Evolutionary conservation across 179 eudicot genomes (phyloP).

Genomic region (Beta corolliflora): DNA sequence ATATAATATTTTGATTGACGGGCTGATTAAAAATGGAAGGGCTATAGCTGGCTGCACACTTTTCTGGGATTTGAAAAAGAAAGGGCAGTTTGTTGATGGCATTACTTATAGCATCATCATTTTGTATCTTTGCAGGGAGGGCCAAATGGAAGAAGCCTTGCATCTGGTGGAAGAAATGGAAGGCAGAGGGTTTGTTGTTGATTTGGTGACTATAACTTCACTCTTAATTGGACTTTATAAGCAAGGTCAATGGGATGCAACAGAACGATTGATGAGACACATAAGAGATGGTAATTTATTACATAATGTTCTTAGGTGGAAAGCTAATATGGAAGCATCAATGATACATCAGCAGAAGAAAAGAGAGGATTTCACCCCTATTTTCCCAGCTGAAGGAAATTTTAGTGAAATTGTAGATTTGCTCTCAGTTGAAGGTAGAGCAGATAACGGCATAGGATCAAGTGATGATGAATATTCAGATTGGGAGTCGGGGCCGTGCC

Average conservation of each 20-base stretch:
- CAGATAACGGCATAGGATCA: conserved; percentile 14
- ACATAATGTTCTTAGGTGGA: conserved; percentile 68
- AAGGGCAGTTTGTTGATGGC: conserved; percentile 82
- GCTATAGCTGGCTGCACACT: conserved; percentile 68
- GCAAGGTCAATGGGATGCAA: conserved; percentile 69
- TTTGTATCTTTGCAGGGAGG: conserved; percentile 68
- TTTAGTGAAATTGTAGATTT: conserved; percentile 46
- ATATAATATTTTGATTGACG: conserved; percentile 82
- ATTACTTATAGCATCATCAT: conserved; percentile 75
- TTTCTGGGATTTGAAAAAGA: conserved; percentile 78
- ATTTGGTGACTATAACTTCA: conserved; percentile 75
- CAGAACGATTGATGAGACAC: conserved; percentile 69
- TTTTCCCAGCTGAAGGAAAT: conserved; percentile 63
- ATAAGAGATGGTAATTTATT: conserved; percentile 65
- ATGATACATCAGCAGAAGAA: conserved; percentile 44
- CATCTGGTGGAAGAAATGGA: conserved; percentile 89
- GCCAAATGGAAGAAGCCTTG: conserved; percentile 61
- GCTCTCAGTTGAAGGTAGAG: conserved; percentile 26
- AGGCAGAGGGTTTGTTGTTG: conserved; percentile 77
- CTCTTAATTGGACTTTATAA: conserved; percentile 60
- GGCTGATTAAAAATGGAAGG: conserved; percentile 79
- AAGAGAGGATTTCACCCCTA: conserved; percentile 63
- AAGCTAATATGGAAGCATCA: conserved; percentile 70
- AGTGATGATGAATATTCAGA: conserved; percentile 31
- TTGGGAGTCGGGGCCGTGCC: conserved; percentile 22